A percentile compares a stretch with the other conserved stretches of the same genome.
Conservation (phyloP, 192 early-diverging fungal genomes). For the Coemansia sp. region DNA sequence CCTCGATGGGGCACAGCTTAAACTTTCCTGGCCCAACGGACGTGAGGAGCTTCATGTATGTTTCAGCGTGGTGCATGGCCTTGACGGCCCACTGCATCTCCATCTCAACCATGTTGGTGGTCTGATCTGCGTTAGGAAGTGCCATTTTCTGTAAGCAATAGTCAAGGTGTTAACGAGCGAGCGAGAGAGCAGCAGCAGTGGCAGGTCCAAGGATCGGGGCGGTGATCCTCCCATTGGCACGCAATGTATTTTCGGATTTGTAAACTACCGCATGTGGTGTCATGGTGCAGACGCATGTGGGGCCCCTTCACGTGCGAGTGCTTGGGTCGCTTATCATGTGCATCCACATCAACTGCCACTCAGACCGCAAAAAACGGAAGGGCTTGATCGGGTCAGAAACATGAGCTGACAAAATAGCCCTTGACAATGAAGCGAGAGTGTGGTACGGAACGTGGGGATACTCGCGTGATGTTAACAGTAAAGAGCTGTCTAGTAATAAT, state of each 20-base stretch:
- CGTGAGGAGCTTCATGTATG: constrained; percentile 81
- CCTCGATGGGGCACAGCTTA: constrained; percentile 79
- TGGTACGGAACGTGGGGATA: background rate
- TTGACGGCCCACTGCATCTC: constrained; percentile 97
- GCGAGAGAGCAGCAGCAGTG: background rate
- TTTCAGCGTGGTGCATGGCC: constrained; percentile 94
- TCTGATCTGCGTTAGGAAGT: constrained; percentile 70
- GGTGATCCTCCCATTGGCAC: too few species aligned
- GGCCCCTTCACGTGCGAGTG: background rate
- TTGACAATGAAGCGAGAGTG: background rate
- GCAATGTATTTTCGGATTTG: too few species aligned
- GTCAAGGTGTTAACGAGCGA: background rate
- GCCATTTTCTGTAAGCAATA: constrained; percentile 49
- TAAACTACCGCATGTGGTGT: background rate
- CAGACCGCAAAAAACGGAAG: too few species aligned
- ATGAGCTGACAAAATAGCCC: too few species aligned
- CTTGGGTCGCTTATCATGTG: background rate
- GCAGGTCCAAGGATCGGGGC: too few species aligned
- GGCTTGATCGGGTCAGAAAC: too few species aligned
- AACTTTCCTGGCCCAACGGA: constrained; percentile 70
- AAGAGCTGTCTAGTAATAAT: background rate
- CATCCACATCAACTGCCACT: too few species aligned
- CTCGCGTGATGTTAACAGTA: background rate
- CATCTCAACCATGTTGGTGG: constrained; percentile 75
- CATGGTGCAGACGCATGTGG: constrained; percentile 1